These are phyloP conservation scores for Hygrophila difformis DNA, from an alignment of 257 asterid genomes.

Conservation along the genomic window DNA sequence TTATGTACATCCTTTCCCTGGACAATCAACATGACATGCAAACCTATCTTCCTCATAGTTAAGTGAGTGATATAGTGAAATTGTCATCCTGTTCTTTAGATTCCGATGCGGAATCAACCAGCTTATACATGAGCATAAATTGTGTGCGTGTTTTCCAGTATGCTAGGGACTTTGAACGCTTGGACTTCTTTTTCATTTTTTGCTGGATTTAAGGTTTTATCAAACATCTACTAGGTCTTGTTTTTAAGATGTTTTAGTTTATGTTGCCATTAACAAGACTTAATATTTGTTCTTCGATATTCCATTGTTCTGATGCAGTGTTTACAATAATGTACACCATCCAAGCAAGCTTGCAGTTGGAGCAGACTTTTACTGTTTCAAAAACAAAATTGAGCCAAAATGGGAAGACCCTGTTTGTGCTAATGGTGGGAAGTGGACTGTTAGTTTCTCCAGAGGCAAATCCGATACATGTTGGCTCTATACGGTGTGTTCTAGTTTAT, in stretches of 20 bases:
- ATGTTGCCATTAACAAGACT: too few relatives aligned
- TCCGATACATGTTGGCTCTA: constrained; percentile 78
- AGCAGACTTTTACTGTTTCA: constrained; percentile 84
- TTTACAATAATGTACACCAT: constrained; percentile 66
- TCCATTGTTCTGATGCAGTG: constrained; percentile 37
- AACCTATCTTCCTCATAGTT: too few relatives aligned
- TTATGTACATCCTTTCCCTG: too few relatives aligned
- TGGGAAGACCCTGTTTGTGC: constrained; percentile 98
- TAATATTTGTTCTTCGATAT: too few relatives aligned
- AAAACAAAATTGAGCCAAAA: constrained; percentile 72
- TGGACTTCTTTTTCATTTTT: too few relatives aligned
- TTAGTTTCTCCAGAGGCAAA: constrained; percentile 45
- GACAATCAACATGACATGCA: too few relatives aligned
- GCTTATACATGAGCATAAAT: too few relatives aligned
- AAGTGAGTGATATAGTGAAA: neutral
- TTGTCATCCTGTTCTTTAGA: neutral
- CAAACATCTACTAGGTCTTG: too few relatives aligned
- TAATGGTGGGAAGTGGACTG: constrained; percentile 92
- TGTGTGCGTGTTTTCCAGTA: neutral
- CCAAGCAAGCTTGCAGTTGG: constrained; percentile 74
- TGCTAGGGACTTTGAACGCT: too few relatives aligned
- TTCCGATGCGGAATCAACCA: neutral
- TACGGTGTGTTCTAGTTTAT: constrained; percentile 42
- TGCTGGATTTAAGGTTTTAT: too few relatives aligned
- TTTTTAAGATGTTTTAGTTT: too few relatives aligned